A percentile compares a stretch with the other conserved stretches of the same genome.
These are phyloP conservation scores for Euphorbia peplus DNA, from an alignment of 345 rosid genomes.

Conservation along the genomic window DNA sequence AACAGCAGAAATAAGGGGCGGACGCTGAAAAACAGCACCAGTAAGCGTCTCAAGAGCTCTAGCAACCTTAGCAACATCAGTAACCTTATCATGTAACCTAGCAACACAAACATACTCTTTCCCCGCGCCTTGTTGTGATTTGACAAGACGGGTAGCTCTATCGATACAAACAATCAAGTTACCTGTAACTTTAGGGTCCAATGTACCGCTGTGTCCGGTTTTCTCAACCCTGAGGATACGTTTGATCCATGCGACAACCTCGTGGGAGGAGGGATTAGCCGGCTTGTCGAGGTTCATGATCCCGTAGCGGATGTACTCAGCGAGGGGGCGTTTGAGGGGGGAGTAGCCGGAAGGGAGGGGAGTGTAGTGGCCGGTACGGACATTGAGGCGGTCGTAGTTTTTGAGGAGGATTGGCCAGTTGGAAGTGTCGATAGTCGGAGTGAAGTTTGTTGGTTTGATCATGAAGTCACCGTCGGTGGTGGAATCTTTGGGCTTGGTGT, in stretches of 20 bases:
- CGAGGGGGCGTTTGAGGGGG: constrained; percentile 85
- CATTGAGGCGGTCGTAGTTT: constrained; percentile 89
- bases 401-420: constrained; percentile 90
- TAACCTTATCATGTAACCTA: constrained; percentile 75
- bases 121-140: constrained; percentile 96
- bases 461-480: constrained; percentile 40
- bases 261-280: constrained; percentile 93
- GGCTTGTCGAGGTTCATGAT: constrained; percentile 88
- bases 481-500: constrained; percentile 5
- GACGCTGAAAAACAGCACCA: constrained; percentile 91
- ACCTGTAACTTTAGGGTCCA: constrained; percentile 95
- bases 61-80: constrained; percentile 79
- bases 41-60: constrained; percentile 87
- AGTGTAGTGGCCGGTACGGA: constrained; percentile 95
- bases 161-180: constrained; percentile 90
- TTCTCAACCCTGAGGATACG: constrained; percentile 88
- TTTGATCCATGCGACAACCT: constrained; percentile 98
- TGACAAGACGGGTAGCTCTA: constrained; percentile 90
- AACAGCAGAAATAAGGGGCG: constrained; percentile 90
- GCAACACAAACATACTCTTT: constrained; percentile 97
- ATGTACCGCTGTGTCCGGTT: constrained; percentile 92
- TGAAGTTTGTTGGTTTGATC: constrained; percentile 81
- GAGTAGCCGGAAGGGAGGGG: constrained; percentile 81
- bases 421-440: constrained; percentile 79
- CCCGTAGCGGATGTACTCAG: constrained; percentile 81